Base-by-base conservation (phyloP, 805 yeast genomes). In the Cyberlindnera americana region DNA sequence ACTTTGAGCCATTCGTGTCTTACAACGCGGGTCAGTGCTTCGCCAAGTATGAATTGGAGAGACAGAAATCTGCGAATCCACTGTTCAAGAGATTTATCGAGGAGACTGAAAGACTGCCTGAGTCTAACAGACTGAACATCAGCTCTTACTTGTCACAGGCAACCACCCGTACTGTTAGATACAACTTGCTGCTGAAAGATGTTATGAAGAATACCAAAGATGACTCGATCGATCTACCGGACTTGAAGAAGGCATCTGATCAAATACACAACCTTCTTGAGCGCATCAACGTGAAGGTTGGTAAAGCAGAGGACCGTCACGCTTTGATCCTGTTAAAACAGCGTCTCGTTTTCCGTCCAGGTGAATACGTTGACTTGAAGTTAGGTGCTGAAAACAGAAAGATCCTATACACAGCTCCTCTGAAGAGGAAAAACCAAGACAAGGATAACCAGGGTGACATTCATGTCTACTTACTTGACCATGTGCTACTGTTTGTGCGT, bases 11-110 rank as follows among this genome's bases (percentile, higher is more conserved):
- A 4, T 93, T 91, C 63, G 83, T 93, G 29, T 76, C 83, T 31
- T 93, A 93, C 61, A 95, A 96, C 43, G 96, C 96, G 13, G 89
- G 91, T 39, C 91, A 93, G 60, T 87, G 91, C 35, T 89, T 88
- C 66, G 98, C 97, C 6, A 88, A 89, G 61, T 89, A 88, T 60
- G 95, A 91, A 61, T 87, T 88, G 62, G 98, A 93, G 64, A 73
- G 96, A 34, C 98, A 91, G 59, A 86, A 89, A 61, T 81, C 88
- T 36, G 85, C 84, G 22, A 93, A 93, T 62, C 83, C 95, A 34
- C 76, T 84, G 45, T 91, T 93, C 67, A 90, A 95, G n/a, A 70
- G 93, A 55, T 93, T 93, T 61, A 86, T 91, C 41, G 95, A 87
- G 56, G 96, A 88, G 41, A 84, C 90, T 5, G 95, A 86, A 53